Evolutionary conservation across 2,329 filamentous ascomycete genomes (phyloP).

Genomic region (Cylindrodendrum hubeiense): DNA sequence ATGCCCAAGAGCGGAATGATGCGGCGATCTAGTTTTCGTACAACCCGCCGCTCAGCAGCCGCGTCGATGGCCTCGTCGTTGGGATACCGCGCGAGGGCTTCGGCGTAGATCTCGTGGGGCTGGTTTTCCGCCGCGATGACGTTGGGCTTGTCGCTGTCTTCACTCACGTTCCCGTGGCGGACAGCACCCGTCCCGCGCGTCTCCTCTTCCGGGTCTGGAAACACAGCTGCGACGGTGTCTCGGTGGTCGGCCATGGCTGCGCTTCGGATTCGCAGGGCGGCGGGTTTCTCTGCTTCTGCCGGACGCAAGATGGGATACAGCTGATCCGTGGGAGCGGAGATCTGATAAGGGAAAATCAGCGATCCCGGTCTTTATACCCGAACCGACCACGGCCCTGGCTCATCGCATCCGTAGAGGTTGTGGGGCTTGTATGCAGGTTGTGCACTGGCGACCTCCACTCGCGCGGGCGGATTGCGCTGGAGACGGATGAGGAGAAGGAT

Average conservation of each 20-base stretch:
- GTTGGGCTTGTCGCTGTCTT: constrained; percentile 14
- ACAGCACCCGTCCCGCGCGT: neutral
- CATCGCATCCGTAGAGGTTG: constrained; percentile 1
- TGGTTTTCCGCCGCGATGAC: constrained; percentile 22
- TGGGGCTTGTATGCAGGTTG: neutral
- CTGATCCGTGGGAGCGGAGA: neutral
- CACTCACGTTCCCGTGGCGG: neutral
- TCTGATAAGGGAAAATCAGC: constrained; percentile 15
- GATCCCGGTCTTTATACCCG: constrained; percentile 19
- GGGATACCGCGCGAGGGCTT: constrained; percentile 52
- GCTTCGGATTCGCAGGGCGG: neutral
- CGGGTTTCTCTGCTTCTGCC: neutral
- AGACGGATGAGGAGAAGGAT: neutral
- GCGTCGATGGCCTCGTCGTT: constrained; percentile 53
- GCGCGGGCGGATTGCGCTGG: neutral
- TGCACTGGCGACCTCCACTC: neutral
- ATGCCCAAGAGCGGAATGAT: constrained; percentile 54
- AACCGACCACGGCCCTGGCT: constrained; percentile 5
- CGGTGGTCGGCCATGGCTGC: constrained; percentile 5
- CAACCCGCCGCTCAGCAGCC: constrained; percentile 47
- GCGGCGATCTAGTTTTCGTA: constrained; percentile 53
- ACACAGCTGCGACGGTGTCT: neutral
- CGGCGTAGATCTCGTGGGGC: constrained; percentile 47
- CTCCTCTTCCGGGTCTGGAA: neutral
- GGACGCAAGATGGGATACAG: neutral